Percentiles rank a stretch among this genome's conserved stretches.
Evolutionary conservation across 2,329 filamentous ascomycete species (phyloP).

Genomic region (Exophiala alcalophila): DNA sequence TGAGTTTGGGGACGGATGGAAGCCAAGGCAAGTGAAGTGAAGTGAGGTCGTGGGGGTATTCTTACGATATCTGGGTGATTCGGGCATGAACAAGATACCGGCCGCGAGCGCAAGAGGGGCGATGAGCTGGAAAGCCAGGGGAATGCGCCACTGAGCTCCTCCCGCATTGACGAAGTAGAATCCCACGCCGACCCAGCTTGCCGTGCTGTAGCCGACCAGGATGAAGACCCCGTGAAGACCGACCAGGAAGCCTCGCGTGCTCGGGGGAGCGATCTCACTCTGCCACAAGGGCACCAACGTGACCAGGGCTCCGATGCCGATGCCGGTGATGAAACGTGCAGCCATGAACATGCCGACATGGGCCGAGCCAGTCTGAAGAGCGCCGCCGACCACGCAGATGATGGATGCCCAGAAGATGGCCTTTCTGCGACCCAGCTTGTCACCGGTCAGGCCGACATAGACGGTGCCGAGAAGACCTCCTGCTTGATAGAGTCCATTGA

Average conservation of each 20-base stretch:
- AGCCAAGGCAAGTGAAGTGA: too few species aligned
- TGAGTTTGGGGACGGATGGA: background rate
- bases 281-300: slow-evolving; percentile 8
- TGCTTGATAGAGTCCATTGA: slow-evolving; percentile 41
- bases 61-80: slow-evolving; percentile 28
- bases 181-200: slow-evolving; percentile 12
- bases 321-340: slow-evolving; percentile 7
- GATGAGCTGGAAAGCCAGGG: slow-evolving; percentile 9
- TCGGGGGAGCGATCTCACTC: slow-evolving; percentile 13
- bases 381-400: slow-evolving; percentile 15
- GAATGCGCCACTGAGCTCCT: slow-evolving; percentile 12
- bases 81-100: slow-evolving; percentile 37
- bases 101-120: slow-evolving; percentile 33
- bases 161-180: slow-evolving; percentile 5
- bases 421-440: background rate
- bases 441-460: slow-evolving; percentile 27
- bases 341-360: slow-evolving; percentile 17
- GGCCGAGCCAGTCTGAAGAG: slow-evolving; percentile 7
- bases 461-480: slow-evolving; percentile 38
- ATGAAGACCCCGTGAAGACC: slow-evolving; percentile 7
- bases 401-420: slow-evolving; percentile 36
- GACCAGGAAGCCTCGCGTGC: slow-evolving; percentile 12
- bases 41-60: too few species aligned
- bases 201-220: slow-evolving; percentile 7
- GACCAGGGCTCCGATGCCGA: slow-evolving; percentile 6